Conservation (phyloP, 352 stramenopile species). For the Saprolegnia diclina region DNA sequence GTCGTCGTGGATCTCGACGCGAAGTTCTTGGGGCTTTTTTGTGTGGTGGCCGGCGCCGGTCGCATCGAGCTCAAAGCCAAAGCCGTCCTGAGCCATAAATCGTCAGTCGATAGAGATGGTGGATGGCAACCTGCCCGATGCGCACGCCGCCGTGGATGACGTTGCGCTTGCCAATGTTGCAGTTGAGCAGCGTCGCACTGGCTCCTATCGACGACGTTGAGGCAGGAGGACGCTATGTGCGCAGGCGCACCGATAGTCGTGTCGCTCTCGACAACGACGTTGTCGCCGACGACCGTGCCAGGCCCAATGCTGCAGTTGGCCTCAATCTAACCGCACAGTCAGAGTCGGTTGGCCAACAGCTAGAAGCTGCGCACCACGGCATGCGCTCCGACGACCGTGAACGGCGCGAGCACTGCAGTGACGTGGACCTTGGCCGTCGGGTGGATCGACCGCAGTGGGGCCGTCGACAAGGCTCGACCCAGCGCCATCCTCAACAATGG, state of each 20-base stretch:
- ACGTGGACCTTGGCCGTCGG: conserved; percentile 29
- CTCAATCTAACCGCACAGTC: conserved; percentile 43
- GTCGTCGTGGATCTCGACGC: conserved; percentile 69
- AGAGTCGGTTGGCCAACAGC: too few species aligned
- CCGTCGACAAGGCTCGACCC: background rate
- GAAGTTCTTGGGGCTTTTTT: conserved; percentile 78
- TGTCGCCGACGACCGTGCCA: conserved; percentile 50
- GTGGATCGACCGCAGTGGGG: conserved; percentile 25
- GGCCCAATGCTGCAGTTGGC: conserved; percentile 45
- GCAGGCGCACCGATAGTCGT: conserved; percentile 32
- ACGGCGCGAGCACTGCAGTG: conserved; percentile 14
- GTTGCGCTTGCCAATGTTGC: conserved; percentile 51
- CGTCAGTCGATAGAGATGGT: background rate
- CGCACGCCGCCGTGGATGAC: conserved; percentile 65
- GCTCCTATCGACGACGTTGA: conserved; percentile 3
- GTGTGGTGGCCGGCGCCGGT: conserved; percentile 40
- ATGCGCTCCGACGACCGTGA: conserved; percentile 23
- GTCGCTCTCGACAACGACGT: conserved; percentile 54
- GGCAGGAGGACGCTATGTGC: background rate
- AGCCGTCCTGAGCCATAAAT: conserved; percentile 49
- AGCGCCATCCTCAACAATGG: background rate
- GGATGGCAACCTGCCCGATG: conserved; percentile 48
- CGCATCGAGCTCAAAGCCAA: conserved; percentile 65
- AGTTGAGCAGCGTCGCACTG: conserved; percentile 66
- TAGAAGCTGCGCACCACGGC: conserved; percentile 4